These are phyloP conservation scores for Candida sanyaensis DNA, from an alignment of 1,139 yeast species.

Conservation along the genomic window DNA sequence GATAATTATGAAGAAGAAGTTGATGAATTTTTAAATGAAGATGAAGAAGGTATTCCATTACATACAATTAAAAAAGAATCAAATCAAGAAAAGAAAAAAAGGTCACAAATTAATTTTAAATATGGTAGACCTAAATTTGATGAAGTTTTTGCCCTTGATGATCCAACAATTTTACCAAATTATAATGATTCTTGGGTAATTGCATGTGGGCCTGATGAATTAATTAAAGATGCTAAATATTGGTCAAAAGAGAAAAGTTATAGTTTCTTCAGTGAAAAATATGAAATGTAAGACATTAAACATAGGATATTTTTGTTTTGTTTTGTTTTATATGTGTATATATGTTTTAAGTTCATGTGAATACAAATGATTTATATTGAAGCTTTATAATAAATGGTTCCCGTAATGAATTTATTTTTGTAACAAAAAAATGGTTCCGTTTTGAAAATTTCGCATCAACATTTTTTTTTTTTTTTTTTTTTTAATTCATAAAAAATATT, in stretches of 20 bases:
- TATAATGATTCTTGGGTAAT: conserved; percentile 51
- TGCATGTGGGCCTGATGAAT: conserved; percentile 68
- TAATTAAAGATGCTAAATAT: conserved; percentile 48
- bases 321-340: background rate
- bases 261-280: conserved; percentile 47
- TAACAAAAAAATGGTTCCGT: background rate
- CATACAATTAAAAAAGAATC: conserved; percentile 9
- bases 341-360: too few relatives aligned
- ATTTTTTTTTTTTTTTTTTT: too few relatives aligned
- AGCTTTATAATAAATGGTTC: too few relatives aligned
- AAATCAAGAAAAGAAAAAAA: conserved; percentile 8
- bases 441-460: too few relatives aligned
- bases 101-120: conserved; percentile 15
- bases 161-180: conserved; percentile 23
- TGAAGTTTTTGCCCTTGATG: conserved; percentile 26
- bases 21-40: conserved; percentile 19
- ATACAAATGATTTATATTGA: too few relatives aligned
- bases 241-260: conserved; percentile 43
- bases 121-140: conserved; percentile 46
- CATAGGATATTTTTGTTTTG: too few relatives aligned
- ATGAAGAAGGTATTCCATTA: background rate
- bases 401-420: too few relatives aligned
- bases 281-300: conserved; percentile 24
- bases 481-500: too few relatives aligned
- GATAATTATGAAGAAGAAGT: conserved; percentile 9